Percentiles rank a stretch among this genome's conserved stretches.
Evolutionary conservation across 2,329 filamentous ascomycete species (phyloP).

Genomic region (Penicillium verrucosum): DNA sequence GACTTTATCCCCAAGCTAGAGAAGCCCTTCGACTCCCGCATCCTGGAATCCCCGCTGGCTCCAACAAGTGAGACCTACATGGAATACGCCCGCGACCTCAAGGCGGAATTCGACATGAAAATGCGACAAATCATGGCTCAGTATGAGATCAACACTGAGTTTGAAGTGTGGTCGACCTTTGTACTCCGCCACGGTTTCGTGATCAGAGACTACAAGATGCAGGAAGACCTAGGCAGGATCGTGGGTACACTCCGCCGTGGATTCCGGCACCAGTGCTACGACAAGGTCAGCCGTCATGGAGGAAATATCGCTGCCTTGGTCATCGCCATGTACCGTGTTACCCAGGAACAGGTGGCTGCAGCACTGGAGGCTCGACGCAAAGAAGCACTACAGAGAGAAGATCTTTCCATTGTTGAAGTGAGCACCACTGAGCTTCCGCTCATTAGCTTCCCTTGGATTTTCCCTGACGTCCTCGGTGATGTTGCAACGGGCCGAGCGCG

Average conservation of each 20-base stretch:
- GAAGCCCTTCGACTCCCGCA: slow-evolving; percentile 69
- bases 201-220: slow-evolving; percentile 76
- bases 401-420: slow-evolving; percentile 9
- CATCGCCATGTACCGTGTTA: slow-evolving; percentile 84
- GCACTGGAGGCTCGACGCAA: slow-evolving; percentile 53
- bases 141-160: slow-evolving; percentile 78
- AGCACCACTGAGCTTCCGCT: slow-evolving; percentile 61
- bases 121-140: slow-evolving; percentile 81
- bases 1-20: slow-evolving; percentile 72
- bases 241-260: slow-evolving; percentile 63
- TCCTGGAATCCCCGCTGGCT: slow-evolving; percentile 59
- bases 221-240: slow-evolving; percentile 75
- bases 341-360: slow-evolving; percentile 64
- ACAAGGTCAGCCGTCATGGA: slow-evolving; percentile 60
- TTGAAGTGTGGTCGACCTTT: slow-evolving; percentile 88
- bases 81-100: slow-evolving; percentile 62
- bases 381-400: slow-evolving; percentile 5
- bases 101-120: slow-evolving; percentile 71
- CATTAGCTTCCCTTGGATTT: slow-evolving; percentile 93
- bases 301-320: slow-evolving; percentile 67
- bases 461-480: slow-evolving; percentile 66
- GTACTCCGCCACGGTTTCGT: slow-evolving; percentile 70
- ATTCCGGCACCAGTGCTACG: slow-evolving; percentile 65
- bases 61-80: slow-evolving; percentile 55
- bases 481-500: slow-evolving; percentile 55